A percentile compares a stretch with the other conserved stretches of the same genome.
phyloP scores from a whole-genome alignment of 495 filamentous ascomycete genomes.

The Penicillium salamii region DNA sequence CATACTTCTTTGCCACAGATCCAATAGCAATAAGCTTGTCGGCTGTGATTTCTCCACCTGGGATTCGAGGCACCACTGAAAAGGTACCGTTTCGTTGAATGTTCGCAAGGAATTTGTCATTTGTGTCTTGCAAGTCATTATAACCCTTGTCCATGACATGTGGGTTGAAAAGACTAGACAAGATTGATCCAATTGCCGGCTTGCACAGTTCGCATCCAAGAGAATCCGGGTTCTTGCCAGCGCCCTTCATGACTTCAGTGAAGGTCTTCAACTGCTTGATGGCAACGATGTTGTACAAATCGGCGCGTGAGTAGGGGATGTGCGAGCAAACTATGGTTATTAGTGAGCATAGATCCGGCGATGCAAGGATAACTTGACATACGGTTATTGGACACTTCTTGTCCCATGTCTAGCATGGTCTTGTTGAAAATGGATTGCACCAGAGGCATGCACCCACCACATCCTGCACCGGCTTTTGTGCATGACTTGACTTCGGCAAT shows the following conservation, averaged over 20 bases:
- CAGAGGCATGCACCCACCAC: conserved; percentile 91
- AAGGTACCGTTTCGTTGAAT: conserved; percentile 95
- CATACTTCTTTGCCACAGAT: conserved; percentile 83
- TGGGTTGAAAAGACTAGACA: conserved; percentile 80
- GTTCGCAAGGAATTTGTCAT: conserved; percentile 90
- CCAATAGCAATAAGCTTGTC: conserved; percentile 89
- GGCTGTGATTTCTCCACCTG: conserved; percentile 87
- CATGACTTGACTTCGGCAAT: conserved; percentile 88
- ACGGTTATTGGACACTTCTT: conserved; percentile 84
- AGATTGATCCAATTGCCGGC: conserved; percentile 80
- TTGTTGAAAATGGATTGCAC: conserved; percentile 92
- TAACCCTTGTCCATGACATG: conserved; percentile 75
- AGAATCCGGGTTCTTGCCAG: conserved; percentile 69
- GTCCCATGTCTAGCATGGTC: conserved; percentile 85
- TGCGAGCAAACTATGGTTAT: conserved; percentile 67
- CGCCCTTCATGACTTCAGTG: conserved; percentile 76
- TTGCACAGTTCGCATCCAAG: conserved; percentile 94
- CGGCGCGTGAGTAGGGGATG: conserved; percentile 81
- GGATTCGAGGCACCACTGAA: conserved; percentile 81
- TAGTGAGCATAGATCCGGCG: neutral
- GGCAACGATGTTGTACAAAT: conserved; percentile 87
- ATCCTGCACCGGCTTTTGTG: conserved; percentile 93
- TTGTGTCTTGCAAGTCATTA: conserved; percentile 89
- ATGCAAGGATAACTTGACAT: conserved; percentile 15
- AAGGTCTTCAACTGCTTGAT: conserved; percentile 78